Evolutionary conservation across 2,329 filamentous ascomycete genomes (phyloP).

Genomic region (Penicillium sp.): DNA sequence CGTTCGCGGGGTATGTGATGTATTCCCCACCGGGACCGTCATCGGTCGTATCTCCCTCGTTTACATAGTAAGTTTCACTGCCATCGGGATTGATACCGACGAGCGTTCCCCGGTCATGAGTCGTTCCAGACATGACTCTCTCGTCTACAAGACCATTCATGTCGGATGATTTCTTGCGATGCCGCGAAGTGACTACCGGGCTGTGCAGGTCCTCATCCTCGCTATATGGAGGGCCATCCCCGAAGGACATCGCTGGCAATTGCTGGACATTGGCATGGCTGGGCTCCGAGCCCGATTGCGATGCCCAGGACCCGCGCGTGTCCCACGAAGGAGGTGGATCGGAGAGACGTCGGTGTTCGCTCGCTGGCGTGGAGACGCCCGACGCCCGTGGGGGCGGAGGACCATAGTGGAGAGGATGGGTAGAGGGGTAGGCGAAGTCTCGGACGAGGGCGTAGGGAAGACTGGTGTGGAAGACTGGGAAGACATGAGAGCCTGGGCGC

Average conservation of each 20-base stretch:
- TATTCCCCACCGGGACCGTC: slow-evolving; percentile 79
- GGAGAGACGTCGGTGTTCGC: slow-evolving; percentile 77
- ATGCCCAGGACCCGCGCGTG: slow-evolving; percentile 59
- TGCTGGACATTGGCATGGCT: slow-evolving; percentile 61
- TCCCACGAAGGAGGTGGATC: slow-evolving; percentile 77
- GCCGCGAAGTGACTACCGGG: slow-evolving; percentile 78
- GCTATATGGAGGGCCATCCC: slow-evolving; percentile 87
- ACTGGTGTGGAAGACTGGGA: slow-evolving; percentile 81
- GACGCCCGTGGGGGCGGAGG: slow-evolving; percentile 75
- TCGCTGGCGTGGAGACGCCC: slow-evolving; percentile 79
- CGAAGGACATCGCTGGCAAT: slow-evolving; percentile 79
- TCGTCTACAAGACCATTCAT: slow-evolving; percentile 44
- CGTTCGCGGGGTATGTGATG: slow-evolving; percentile 73
- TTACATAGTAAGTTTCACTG: slow-evolving; percentile 73
- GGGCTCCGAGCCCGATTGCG: slow-evolving; percentile 50
- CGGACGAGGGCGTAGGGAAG: slow-evolving; percentile 86
- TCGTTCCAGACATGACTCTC: slow-evolving; percentile 14
- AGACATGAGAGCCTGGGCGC: slow-evolving; percentile 77
- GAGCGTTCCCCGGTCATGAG: slow-evolving; percentile 67
- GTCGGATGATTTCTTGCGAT: slow-evolving; percentile 73
- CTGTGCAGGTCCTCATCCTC: slow-evolving; percentile 95
- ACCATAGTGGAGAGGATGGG: slow-evolving; percentile 90
- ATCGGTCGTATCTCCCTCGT: slow-evolving; percentile 59
- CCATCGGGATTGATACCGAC: slow-evolving; percentile 69
- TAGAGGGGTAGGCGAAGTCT: slow-evolving; percentile 87